Evolutionary conservation across 495 filamentous ascomycete species (phyloP).

Genomic region (Penicillium pancosmium): DNA sequence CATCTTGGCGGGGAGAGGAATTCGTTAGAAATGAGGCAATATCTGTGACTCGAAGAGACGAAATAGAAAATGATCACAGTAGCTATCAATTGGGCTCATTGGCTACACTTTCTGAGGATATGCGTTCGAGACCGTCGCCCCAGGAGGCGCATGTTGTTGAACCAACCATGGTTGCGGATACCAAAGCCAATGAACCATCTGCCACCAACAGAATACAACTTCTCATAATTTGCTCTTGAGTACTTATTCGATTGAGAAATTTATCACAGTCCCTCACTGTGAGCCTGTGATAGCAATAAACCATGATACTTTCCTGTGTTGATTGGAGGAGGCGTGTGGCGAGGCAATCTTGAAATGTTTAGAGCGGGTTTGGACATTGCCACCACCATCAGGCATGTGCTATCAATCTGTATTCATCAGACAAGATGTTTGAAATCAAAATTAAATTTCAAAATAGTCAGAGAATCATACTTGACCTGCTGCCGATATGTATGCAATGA

Average conservation of each 20-base stretch:
- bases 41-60: neutral
- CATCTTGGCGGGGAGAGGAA: neutral
- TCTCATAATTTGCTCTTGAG: neutral
- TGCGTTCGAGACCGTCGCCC: slow-evolving; percentile 20
- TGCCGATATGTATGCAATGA: too few relatives aligned
- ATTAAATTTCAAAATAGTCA: too few relatives aligned
- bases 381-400: too few relatives aligned
- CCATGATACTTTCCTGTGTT: neutral
- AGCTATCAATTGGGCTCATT: neutral
- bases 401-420: too few relatives aligned
- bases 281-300: neutral
- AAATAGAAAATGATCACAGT: neutral
- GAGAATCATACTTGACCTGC: too few relatives aligned
- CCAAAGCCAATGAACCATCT: neutral
- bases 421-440: too few relatives aligned
- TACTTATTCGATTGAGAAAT: neutral
- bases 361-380: neutral
- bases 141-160: slow-evolving; percentile 11
- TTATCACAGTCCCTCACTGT: neutral
- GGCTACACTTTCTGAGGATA: slow-evolving; percentile 1
- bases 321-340: neutral
- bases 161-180: neutral
- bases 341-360: neutral
- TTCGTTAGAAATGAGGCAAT: slow-evolving; percentile 19
- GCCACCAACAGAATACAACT: neutral